These are phyloP conservation scores for Ascobolus immersus DNA, from an alignment of 495 filamentous ascomycete species.

Conservation along the genomic window DNA sequence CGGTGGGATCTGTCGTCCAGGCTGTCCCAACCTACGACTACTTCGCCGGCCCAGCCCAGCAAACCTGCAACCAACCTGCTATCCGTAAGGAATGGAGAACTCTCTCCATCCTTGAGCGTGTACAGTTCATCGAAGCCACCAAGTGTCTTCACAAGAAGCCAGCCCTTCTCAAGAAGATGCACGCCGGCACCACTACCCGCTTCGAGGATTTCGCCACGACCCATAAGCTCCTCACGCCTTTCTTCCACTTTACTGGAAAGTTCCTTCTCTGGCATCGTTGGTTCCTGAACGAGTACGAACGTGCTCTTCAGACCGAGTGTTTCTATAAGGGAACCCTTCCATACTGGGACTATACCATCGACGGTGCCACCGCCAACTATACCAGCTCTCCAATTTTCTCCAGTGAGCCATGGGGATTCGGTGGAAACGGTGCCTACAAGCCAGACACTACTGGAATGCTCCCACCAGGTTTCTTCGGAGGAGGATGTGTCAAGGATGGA, in stretches of 20 bases:
- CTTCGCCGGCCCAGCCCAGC: no score
- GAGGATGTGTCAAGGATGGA: slow-evolving; percentile 19
- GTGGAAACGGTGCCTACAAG: slow-evolving; percentile 18
- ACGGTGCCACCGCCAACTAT: slow-evolving; percentile 16
- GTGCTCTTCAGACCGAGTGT: slow-evolving; percentile 44
- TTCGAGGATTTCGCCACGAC: slow-evolving; percentile 47
- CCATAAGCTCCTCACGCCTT: slow-evolving; percentile 43
- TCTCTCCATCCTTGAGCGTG: no score
- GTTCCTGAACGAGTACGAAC: slow-evolving; percentile 28
- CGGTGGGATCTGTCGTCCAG: no score
- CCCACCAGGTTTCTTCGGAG: slow-evolving; percentile 5
- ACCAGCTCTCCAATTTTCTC: slow-evolving; percentile 17
- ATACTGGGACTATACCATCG: slow-evolving; percentile 21
- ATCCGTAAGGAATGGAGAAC: no score
- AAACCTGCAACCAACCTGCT: no score
- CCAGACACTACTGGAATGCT: background rate
- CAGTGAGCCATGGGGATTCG: slow-evolving; percentile 18
- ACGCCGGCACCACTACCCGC: slow-evolving; percentile 26
- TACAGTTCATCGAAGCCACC: slow-evolving; percentile 36
- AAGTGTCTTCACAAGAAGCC: slow-evolving; percentile 33
- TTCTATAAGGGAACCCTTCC: slow-evolving; percentile 23
- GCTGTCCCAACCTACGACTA: no score
- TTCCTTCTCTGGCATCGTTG: slow-evolving; percentile 19
- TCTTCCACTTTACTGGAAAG: slow-evolving; percentile 31
- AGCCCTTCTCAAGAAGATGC: slow-evolving; percentile 15